Conservation (phyloP, 176 grass and related monocot genomes). For the Raddia guianensis region DNA sequence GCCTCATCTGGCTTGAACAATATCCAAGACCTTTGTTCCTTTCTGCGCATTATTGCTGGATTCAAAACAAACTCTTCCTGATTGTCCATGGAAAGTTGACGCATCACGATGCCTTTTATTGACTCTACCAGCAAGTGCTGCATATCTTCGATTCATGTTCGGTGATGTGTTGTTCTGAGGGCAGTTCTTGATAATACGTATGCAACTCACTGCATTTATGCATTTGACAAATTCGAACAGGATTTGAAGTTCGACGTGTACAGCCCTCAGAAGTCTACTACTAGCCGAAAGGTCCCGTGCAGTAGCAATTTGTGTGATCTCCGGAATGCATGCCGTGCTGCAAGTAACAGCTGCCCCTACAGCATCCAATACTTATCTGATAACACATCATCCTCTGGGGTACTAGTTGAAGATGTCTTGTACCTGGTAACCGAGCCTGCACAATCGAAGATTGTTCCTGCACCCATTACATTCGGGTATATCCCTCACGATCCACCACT, state of each 20-base stretch:
- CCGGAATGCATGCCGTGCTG: conserved; percentile 45
- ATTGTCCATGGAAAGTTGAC: neutral
- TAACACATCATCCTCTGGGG: conserved; percentile 80
- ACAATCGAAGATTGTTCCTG: conserved; percentile 48
- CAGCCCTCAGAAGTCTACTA: conserved; percentile 61
- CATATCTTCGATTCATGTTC: neutral
- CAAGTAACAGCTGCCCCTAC: conserved; percentile 72
- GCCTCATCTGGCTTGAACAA: conserved; percentile 19
- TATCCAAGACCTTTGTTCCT: neutral
- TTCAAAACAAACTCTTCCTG: neutral
- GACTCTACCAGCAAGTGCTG: neutral
- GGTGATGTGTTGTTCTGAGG: neutral
- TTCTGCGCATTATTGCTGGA: neutral
- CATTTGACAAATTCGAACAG: conserved; percentile 39
- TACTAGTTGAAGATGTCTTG: conserved; percentile 79
- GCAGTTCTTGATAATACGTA: neutral
- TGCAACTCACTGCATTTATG: conserved; percentile 15
- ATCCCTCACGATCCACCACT: neutral
- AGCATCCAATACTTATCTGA: conserved; percentile 57
- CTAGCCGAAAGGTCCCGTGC: conserved; percentile 71
- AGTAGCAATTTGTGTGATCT: conserved; percentile 61
- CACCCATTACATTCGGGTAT: conserved; percentile 88
- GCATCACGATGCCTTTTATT: neutral
- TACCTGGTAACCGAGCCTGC: conserved; percentile 61
- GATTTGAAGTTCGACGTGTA: conserved; percentile 54